Percentiles rank a stretch among this genome's conserved stretches.
Evolutionary conservation across 2,329 filamentous ascomycete species (phyloP).

Genomic region (Nigrospora osmanthi): DNA sequence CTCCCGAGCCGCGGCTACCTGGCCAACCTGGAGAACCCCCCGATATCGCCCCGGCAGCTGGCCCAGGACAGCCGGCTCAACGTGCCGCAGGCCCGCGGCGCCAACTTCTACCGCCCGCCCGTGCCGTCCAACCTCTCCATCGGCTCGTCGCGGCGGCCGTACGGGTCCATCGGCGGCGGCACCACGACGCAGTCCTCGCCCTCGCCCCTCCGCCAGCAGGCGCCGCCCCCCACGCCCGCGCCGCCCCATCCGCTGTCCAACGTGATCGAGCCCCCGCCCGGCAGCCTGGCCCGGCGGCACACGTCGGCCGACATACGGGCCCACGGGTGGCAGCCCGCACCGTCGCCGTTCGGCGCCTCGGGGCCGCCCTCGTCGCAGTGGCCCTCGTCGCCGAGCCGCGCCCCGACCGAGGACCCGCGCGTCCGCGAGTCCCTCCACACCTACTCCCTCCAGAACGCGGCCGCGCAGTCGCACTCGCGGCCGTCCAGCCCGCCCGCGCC

Average conservation of each 20-base stretch:
- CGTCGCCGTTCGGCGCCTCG: conserved; percentile 58
- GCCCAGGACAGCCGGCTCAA: conserved; percentile 77
- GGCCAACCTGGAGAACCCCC: conserved; percentile 61
- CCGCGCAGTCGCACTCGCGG: conserved; percentile 39
- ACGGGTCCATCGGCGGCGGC: conserved; percentile 75
- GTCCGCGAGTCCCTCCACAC: conserved; percentile 48
- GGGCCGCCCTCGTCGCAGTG: conserved; percentile 44
- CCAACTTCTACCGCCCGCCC: conserved; percentile 65
- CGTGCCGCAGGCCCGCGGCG: conserved; percentile 47
- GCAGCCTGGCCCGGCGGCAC: conserved; percentile 73
- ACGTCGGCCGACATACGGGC: conserved; percentile 94
- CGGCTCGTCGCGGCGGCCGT: conserved; percentile 62
- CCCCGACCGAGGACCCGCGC: conserved; percentile 43
- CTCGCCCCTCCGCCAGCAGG: conserved; percentile 62
- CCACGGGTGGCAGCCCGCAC: conserved; percentile 64
- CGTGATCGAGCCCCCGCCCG: conserved; percentile 49
- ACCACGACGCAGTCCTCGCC: conserved; percentile 63
- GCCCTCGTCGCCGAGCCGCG: conserved; percentile 47
- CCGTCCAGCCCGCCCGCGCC: conserved; percentile 45
- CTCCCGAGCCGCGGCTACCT: conserved; percentile 61
- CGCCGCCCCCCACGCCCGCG: conserved; percentile 14
- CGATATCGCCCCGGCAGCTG: conserved; percentile 80
- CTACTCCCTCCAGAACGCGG: conserved; percentile 40
- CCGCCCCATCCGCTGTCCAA: conserved; percentile 55
- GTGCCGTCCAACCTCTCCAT: conserved; percentile 76